A percentile compares a stretch with the other conserved stretches of the same genome.
Conservation (phyloP, 1,284 basidiomycete species). For the Trichosporon coremiiforme region DNA sequence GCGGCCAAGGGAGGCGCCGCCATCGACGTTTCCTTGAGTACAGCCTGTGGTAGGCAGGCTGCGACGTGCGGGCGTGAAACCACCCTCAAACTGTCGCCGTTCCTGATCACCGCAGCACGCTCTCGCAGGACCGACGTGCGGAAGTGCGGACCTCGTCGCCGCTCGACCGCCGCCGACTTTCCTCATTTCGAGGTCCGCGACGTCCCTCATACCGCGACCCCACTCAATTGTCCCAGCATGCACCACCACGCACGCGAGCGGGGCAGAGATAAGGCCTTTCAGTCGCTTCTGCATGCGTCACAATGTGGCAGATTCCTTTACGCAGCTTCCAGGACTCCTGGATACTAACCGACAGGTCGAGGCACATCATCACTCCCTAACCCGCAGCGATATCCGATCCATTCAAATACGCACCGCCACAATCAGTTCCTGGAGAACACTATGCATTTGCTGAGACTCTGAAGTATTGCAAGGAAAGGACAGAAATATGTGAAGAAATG, state of each 20-base stretch:
- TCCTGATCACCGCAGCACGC: conserved; percentile 13
- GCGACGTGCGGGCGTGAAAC: conserved; percentile 7
- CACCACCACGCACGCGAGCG: not conserved
- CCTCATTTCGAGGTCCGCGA: not conserved
- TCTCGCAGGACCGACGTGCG: not conserved
- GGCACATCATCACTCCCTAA: not conserved
- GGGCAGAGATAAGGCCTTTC: conserved; percentile 5
- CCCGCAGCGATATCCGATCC: not conserved
- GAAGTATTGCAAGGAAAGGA: not conserved
- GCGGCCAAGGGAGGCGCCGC: not conserved
- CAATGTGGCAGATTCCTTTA: not conserved
- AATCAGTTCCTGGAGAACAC: conserved; percentile 8
- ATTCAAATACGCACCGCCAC: not conserved
- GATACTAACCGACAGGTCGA: not conserved
- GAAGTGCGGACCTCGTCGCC: not conserved
- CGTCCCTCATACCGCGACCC: not conserved
- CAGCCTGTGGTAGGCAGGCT: not conserved
- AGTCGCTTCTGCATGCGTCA: not conserved
- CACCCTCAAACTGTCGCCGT: conserved; percentile 11
- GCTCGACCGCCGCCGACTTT: not conserved
- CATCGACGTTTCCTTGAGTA: not conserved
- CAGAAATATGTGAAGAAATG: conserved; percentile 19
- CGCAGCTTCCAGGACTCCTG: not conserved
- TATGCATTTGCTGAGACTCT: conserved; percentile 23
- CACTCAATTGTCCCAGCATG: not conserved